A percentile compares a stretch with the other conserved stretches of the same genome.
Evolutionary conservation across 352 stramenopile species (phyloP).

Genomic region (Bremia lactucae): DNA sequence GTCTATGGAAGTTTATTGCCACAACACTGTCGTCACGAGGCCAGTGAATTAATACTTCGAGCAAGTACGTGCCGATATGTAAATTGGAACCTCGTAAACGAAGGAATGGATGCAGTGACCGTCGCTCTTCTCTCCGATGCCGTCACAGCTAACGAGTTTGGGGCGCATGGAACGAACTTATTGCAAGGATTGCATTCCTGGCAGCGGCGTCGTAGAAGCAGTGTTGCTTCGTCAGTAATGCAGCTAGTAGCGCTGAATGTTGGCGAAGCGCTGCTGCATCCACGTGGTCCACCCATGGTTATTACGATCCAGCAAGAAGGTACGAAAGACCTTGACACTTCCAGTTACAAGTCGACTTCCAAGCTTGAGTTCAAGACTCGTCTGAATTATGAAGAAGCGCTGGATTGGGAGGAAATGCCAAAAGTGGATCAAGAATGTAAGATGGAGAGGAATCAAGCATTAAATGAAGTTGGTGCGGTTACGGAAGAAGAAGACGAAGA

Average conservation of each 20-base stretch:
- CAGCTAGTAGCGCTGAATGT: conserved; percentile 49
- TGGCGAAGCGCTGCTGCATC: conserved; percentile 61
- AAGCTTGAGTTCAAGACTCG: conserved; percentile 3
- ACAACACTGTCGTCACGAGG: conserved; percentile 25
- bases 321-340: conserved; percentile 2
- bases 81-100: conserved; percentile 11
- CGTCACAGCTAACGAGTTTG: conserved; percentile 38
- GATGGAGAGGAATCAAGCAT: neutral
- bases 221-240: conserved; percentile 20
- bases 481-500: conserved; percentile 24
- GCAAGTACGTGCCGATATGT: conserved; percentile 21
- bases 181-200: conserved; percentile 48
- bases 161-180: conserved; percentile 45
- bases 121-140: conserved; percentile 46
- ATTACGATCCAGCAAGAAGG: conserved; percentile 33
- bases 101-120: conserved; percentile 28
- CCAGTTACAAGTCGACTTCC: neutral
- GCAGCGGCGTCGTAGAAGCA: conserved; percentile 19
- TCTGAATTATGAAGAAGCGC: conserved; percentile 18
- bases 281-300: conserved; percentile 52
- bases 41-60: conserved; percentile 35
- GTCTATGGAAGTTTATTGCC: conserved; percentile 57
- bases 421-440: conserved; percentile 18
- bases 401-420: conserved; percentile 31
- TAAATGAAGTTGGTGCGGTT: conserved; percentile 1